Evolutionary conservation across 2,329 filamentous ascomycete species (phyloP).

Genomic region (Phialophora chinensis): DNA sequence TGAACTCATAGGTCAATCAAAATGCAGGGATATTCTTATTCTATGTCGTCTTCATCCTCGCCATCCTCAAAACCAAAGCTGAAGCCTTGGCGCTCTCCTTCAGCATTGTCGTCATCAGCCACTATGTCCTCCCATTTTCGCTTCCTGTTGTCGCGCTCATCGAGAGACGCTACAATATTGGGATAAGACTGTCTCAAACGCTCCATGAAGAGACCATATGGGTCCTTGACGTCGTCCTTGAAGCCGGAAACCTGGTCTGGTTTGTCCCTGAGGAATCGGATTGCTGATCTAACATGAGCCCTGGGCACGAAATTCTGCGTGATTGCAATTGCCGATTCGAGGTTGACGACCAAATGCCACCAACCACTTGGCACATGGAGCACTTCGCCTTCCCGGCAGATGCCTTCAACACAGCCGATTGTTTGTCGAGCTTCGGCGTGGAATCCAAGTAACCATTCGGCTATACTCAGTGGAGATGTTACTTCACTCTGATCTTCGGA

Average conservation of each 20-base stretch:
- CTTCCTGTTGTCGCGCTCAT: slow-evolving; percentile 67
- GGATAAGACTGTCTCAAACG: slow-evolving; percentile 69
- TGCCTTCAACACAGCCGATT: slow-evolving; percentile 80
- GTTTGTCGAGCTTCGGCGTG: slow-evolving; percentile 79
- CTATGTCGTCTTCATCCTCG: slow-evolving; percentile 56
- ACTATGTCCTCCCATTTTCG: slow-evolving; percentile 86
- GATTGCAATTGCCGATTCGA: slow-evolving; percentile 82
- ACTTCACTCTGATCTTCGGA: slow-evolving; percentile 90
- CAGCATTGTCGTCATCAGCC: slow-evolving; percentile 56
- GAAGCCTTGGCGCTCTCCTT: slow-evolving; percentile 56
- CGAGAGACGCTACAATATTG: slow-evolving; percentile 71
- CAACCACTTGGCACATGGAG: slow-evolving; percentile 91
- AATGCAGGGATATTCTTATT: slow-evolving; percentile 8
- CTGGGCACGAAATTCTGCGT: slow-evolving; percentile 93
- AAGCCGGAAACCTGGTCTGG: slow-evolving; percentile 89
- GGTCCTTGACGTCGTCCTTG: slow-evolving; percentile 70
- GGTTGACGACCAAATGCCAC: slow-evolving; percentile 95
- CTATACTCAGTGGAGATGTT: slow-evolving; percentile 89
- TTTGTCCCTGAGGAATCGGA: slow-evolving; percentile 82
- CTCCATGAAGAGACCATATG: slow-evolving; percentile 75
- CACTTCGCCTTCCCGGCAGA: slow-evolving; percentile 83
- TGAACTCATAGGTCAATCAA: slow-evolving; percentile 50
- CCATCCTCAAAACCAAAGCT: slow-evolving; percentile 70
- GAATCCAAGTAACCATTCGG: slow-evolving; percentile 93
- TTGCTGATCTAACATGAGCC: slow-evolving; percentile 73